Conservation (phyloP, 2,329 filamentous ascomycete species). For the Cladophialophora chaetospira region DNA sequence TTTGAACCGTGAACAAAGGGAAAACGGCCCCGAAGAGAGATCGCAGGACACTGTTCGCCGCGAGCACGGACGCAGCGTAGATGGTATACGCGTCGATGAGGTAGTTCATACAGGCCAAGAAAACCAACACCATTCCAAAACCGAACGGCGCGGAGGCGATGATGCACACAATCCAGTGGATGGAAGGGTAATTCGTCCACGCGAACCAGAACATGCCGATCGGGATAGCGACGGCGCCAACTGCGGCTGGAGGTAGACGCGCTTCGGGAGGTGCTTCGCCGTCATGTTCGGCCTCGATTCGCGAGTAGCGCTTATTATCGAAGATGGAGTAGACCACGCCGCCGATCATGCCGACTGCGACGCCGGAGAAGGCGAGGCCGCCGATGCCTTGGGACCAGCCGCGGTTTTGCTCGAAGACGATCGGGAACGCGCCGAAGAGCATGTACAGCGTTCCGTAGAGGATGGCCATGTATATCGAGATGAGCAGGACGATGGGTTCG, state of each 20-base stretch:
- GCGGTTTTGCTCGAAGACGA: conserved; percentile 50
- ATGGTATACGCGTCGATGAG: conserved; percentile 49
- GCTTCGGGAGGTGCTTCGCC: conserved; percentile 65
- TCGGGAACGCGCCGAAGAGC: conserved; percentile 56
- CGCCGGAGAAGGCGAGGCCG: conserved; percentile 52
- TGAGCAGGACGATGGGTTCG: conserved; percentile 55
- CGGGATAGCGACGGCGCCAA: conserved; percentile 47
- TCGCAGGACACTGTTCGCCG: conserved; percentile 50
- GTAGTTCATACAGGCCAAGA: conserved; percentile 46
- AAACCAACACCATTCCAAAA: conserved; percentile 47
- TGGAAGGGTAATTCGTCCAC: conserved; percentile 55
- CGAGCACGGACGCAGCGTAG: conserved; percentile 46
- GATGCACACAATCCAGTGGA: conserved; percentile 45
- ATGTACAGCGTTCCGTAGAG: conserved; percentile 57
- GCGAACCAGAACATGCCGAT: conserved; percentile 62
- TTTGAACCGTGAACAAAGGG: conserved; percentile 50
- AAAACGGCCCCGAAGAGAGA: conserved; percentile 52
- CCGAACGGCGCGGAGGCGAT: conserved; percentile 44
- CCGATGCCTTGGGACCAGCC: conserved; percentile 52
- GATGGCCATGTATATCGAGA: conserved; percentile 51
- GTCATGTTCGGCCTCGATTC: conserved; percentile 46
- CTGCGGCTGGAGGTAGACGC: conserved; percentile 53
- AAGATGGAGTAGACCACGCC: conserved; percentile 46
- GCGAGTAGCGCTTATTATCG: conserved; percentile 46
- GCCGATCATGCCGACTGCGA: conserved; percentile 46